Percentiles rank a stretch among this genome's conserved stretches.
These are phyloP conservation scores for Pelargonium fulgidum DNA, from an alignment of 441 rosid species.

Conservation along the genomic window DNA sequence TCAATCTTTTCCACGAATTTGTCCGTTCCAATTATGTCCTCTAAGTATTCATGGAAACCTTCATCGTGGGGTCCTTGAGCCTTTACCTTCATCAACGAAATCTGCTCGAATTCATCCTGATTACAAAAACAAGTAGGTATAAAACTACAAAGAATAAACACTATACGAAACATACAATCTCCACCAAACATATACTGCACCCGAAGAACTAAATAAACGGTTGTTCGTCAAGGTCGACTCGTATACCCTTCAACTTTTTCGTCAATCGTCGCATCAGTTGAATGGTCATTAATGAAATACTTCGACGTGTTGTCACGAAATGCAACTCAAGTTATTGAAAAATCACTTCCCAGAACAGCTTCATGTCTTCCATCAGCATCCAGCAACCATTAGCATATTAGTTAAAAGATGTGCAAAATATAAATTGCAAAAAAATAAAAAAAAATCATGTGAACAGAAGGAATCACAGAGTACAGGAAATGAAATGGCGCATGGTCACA, in stretches of 20 bases:
- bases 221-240: constrained; percentile 95
- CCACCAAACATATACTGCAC: constrained; percentile 25
- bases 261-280: constrained; percentile 89
- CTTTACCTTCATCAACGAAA: constrained; percentile 94
- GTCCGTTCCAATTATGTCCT: constrained; percentile 89
- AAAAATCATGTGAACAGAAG: too few relatives aligned
- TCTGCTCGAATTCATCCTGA: constrained; percentile 98
- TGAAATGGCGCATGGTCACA: neutral
- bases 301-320: constrained; percentile 94
- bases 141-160: constrained; percentile 13
- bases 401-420: constrained; percentile 1
- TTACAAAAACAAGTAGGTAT: constrained; percentile 20
- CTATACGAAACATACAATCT: neutral
- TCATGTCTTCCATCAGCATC: constrained; percentile 65
- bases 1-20: constrained; percentile 90
- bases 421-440: neutral
- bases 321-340: constrained; percentile 83
- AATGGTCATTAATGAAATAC: constrained; percentile 70
- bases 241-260: constrained; percentile 76
- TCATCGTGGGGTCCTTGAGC: constrained; percentile 97
- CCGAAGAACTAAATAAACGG: constrained; percentile 94
- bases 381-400: constrained; percentile 33
- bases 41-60: constrained; percentile 94
- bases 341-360: constrained; percentile 81
- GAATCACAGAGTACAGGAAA: too few relatives aligned